Evolutionary conservation across 805 yeast genomes (phyloP), one percentile per base, ranked within the genome.

Genomic region (Isabelozyma pseudorhagii): DNA sequence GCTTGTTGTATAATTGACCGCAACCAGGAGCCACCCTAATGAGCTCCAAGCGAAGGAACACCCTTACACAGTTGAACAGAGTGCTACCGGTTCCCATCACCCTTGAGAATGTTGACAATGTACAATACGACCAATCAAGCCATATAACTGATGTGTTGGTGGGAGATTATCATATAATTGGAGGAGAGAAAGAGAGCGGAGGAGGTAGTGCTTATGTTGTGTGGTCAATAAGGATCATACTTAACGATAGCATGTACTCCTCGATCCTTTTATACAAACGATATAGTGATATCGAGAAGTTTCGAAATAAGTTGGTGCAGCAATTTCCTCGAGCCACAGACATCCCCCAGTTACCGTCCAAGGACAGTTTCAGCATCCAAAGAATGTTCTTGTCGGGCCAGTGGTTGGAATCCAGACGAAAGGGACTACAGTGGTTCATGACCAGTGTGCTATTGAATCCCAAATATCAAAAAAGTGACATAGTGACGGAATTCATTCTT

Each of bases 391-490:
- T 74, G 58, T 61, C 73, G 43, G 65, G 58, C 40, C 60, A 54
- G 17, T 83, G 86, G 80, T 60, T 83, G 8, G 84, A 80, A 50
- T 69, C 69, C 13, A 62, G 89, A 42, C 65, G 86, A 15, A 74
- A 72, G 50, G 84, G 85, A 0, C 62, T 84, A 18, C 88, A 84
- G 56, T 79, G 78, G 74, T 84, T 84, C 66, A 59, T 83, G 58
- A 79, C 79, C 56, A 75, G 75, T 41, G 75, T 82, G 4, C 62
- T 83, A 11, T 65, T 83, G 55, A 79, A 82, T 54, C 81, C 86
- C 0, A 61, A 68, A 18, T 63, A 71, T 29, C 69, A 71, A 52
- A 68, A 69, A 42, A 63, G 71, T 13, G 58, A 57, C 0, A 69
- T 69, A 15, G 69, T 82, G 10, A 71, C 71, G 41, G 54, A 61